Base-by-base conservation (phyloP, 2,329 filamentous ascomycete genomes). In the Cladophialophora exuberans region DNA sequence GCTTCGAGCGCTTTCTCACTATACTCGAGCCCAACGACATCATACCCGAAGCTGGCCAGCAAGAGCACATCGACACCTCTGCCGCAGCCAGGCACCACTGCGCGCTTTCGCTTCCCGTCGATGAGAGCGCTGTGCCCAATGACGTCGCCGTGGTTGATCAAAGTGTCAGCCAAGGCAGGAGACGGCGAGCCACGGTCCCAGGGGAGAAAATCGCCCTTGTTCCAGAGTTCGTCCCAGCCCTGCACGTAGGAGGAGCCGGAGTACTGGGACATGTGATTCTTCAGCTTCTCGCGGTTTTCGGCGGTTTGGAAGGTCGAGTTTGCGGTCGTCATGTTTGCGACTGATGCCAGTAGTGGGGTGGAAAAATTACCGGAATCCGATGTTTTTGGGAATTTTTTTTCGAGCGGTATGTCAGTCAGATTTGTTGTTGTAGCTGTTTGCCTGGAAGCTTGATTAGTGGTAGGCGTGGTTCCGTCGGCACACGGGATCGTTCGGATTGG, bases 71-170 rank as follows among this genome's bases (percentile, higher is more conserved):
- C 91, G 66, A 94, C 87, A 4, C 90, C 91, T 42, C 83, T 81
- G 0, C 90, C 91, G 70, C 90, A 96, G 4, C 90, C 90, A 0
- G 90, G 88, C 0, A 96, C 87, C 6, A 95, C 76, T 1, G 86
- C 90, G 53, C 75, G 77, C 63, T 80, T 82, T 51, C 73, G 66
- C 33, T 26, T 54, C 62, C 20, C 64, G 38, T 56, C 65, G 28
- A 61, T 80, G 39, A 33, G 35, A 18, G 17, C 25, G 6, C 26
- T 23, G n/a, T 17, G 23, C 25, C 74, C 74, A 23, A 80, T 64
- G 3, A 73, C 66, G 11, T 69, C 64, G 2, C 60, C 62, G 3
- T 67, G 65, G 52, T 73, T 66, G 7, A 71, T 63, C 22, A 86
- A 70, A 1, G 77, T 67, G 59, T 86, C 83, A 30, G 78, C 75